Percentiles rank a stretch among this genome's conserved stretches.
Evolutionary conservation across 805 yeast species (phyloP).

Genomic region (Yamadazyma sp.): DNA sequence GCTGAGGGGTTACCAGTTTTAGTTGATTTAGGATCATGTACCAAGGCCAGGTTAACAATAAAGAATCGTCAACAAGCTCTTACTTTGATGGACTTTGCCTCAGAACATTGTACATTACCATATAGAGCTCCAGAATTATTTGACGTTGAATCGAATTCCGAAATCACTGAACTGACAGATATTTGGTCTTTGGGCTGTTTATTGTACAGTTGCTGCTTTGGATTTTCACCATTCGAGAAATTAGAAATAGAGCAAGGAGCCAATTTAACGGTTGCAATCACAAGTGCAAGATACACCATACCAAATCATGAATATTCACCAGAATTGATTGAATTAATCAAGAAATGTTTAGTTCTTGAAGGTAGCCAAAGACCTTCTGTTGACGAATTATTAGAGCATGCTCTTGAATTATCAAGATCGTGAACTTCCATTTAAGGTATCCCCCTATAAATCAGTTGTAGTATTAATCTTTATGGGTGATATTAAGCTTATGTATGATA

Average conservation of each 20-base stretch:
- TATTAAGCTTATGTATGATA: not conserved
- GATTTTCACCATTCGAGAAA: constrained; percentile 82
- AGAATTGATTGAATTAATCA: constrained; percentile 54
- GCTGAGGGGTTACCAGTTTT: constrained; percentile 74
- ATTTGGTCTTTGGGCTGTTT: constrained; percentile 92
- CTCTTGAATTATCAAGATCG: constrained; percentile 35
- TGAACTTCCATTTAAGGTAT: too few species aligned
- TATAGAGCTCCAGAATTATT: constrained; percentile 89
- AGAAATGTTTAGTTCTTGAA: constrained; percentile 59
- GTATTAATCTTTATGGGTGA: not conserved
- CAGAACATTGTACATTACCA: constrained; percentile 81
- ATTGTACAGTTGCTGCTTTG: constrained; percentile 72
- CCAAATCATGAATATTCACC: constrained; percentile 55
- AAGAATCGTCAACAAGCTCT: constrained; percentile 67
- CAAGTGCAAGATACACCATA: constrained; percentile 58
- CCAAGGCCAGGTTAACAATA: constrained; percentile 55
- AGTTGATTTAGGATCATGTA: constrained; percentile 80
- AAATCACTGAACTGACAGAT: constrained; percentile 72
- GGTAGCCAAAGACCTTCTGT: constrained; percentile 61
- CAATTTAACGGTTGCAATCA: constrained; percentile 70
- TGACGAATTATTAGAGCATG: constrained; percentile 52
- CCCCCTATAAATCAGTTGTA: too few species aligned
- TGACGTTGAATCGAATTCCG: constrained; percentile 66
- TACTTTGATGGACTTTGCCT: constrained; percentile 74
- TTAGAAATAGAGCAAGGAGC: constrained; percentile 82